A percentile compares a stretch with the other conserved stretches of the same genome.
Evolutionary conservation across 2,329 filamentous ascomycete species (phyloP).

Genomic region (Hymenoscyphus occultus): DNA sequence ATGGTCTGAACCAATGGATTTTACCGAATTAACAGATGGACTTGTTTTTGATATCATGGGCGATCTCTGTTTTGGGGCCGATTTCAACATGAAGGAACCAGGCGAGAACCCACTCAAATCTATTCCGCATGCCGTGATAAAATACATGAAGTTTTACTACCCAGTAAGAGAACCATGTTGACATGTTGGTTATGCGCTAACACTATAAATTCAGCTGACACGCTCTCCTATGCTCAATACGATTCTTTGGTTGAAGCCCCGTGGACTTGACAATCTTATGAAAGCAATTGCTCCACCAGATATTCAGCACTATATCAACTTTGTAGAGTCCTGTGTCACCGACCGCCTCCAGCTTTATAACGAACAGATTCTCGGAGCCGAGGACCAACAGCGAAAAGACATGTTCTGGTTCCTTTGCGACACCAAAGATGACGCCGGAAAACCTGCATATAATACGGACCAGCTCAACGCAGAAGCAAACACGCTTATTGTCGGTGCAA

Average conservation of each 20-base stretch:
- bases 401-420: not conserved
- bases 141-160: not conserved
- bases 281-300: not conserved
- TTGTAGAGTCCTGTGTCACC: not conserved
- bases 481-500: not conserved
- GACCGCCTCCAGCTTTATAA: not conserved
- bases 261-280: not conserved
- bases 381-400: not conserved
- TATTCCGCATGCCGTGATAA: not conserved
- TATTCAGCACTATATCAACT: not conserved
- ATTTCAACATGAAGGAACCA: not conserved
- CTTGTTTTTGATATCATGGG: not conserved
- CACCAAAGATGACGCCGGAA: not conserved
- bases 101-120: not conserved
- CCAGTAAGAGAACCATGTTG: not conserved
- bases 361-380: no score
- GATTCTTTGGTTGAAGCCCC: not conserved
- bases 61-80: not conserved
- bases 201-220: not conserved
- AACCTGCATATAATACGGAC: not conserved
- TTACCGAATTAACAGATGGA: not conserved
- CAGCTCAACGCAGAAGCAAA: not conserved
- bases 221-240: not conserved
- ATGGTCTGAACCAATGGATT: not conserved
- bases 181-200: no score